Evolutionary conservation across 139 green algal species (phyloP), one percentile per base, ranked within the genome.

Genomic region (Coelastrella sp.): DNA sequence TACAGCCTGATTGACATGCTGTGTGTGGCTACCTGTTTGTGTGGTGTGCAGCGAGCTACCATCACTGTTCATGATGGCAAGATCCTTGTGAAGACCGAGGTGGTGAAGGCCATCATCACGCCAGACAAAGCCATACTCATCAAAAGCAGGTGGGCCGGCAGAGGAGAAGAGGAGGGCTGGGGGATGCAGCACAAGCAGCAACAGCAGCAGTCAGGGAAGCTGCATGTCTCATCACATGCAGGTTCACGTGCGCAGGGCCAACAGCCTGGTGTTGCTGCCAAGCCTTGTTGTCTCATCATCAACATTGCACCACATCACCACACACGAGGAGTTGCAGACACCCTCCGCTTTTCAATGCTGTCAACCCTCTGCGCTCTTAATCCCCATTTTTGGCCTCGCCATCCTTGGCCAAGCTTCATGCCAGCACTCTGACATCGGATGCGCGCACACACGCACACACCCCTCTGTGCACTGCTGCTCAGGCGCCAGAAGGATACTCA

Each of bases 1-100:
- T 49, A 49, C 35, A 49, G 35, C 35, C 35, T 49, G 35, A 49
- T 49, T 49, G 35, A 1, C 35, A 49, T 1, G 35, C 35, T 49
- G 35, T 70, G 63, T 70, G 63, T 17, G 12, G 15, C 63, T 70
- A 9, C 63, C 63, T 5, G 63, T 6, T 70, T 14, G 15, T 76
- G 68, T 35, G 7, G n/a, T 76, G 63, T 70, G 15, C 92, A 94
- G 92, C 78, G 92, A 10, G 92, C 92, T 25, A 94, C 92, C 24
- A 94, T 95, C 58, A 22, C 87, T 27, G 90, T 94, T 12, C 91
- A 91, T 24, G 93, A 94, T 63, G 84, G 90, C 61, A 87, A 89
- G 66, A 94, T 95, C 49, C 89, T 95, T 59, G 93, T 95, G 65
- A 89, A 91, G 57, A 95, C 92, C 0, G 93, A 95, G 83, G 82